Base-by-base conservation (phyloP, 2,329 filamentous ascomycete genomes). In the Colletotrichum sp. region DNA sequence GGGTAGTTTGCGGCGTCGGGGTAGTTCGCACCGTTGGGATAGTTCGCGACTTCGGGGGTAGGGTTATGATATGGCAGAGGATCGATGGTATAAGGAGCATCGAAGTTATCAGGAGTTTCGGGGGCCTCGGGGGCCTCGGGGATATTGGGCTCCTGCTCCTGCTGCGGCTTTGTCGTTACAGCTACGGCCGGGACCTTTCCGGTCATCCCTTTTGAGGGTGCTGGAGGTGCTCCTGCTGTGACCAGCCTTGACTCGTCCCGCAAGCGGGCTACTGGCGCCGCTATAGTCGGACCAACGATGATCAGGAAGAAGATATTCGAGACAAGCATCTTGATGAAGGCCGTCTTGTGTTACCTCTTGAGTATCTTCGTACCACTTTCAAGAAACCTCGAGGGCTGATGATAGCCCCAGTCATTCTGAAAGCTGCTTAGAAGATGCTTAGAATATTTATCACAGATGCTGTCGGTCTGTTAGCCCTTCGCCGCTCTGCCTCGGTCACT, bases 301-400 rank as follows among this genome's bases (percentile, higher is more conserved):
- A 24, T 7, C 0, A 52, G 44, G 6, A 52, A 52, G n/a, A 52
- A 13, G 44, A 52, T 5, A 13, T 8, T 52, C 6, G n/a, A 52
- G 10, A 52, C 10, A 13, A 52, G 10, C 44, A 52, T 52, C n/a
- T 52, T 52, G n/a, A 13, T 5, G 44, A 52, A 52, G 44, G 10
- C 1, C 0, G 1, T 13, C n/a, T 52, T 8, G n/a, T 52, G 6
- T 52, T 13, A 21, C 0, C n/a, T 21, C 6, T 49, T 21, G 44
- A 21, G n/a, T 2, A 3, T 21, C 44, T 52, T 21, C 10, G n/a
- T 21, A 21, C n/a, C n/a, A 13, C 4, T 52, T 52, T 24, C 44
- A 52, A 52, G 0, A 2, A 8, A 21, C 10, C 0, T 21, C 0
- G 6, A 52, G 0, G 44, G 6, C 3, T 52, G 10, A n/a, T 6